Percentiles rank a stretch among this genome's conserved stretches.
phyloP scores from a whole-genome alignment of 345 rosid species.

The Aurinia saxatilis region DNA sequence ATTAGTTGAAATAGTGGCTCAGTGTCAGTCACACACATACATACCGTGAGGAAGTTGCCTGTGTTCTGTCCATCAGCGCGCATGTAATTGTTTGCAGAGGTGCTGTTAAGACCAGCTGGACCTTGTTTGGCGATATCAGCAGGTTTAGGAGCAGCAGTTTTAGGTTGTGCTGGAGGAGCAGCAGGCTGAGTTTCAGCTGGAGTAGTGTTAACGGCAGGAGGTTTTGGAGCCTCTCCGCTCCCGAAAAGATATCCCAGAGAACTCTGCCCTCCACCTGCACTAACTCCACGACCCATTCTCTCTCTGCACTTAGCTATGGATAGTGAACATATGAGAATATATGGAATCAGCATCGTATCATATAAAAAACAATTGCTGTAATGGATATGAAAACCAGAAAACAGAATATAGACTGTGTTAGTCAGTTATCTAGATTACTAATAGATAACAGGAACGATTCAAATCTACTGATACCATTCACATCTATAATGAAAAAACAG shows the following conservation, averaged over 20 bases:
- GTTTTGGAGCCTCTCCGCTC: conserved; percentile 54
- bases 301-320: background rate
- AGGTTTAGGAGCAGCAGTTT: conserved; percentile 25
- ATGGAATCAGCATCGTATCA: background rate
- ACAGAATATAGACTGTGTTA: background rate
- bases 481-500: background rate
- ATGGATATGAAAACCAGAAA: background rate
- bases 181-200: conserved; percentile 29
- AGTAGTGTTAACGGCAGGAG: conserved; percentile 23
- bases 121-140: conserved; percentile 35
- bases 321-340: background rate
- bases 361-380: background rate
- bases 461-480: background rate
- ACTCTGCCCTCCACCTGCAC: conserved; percentile 86
- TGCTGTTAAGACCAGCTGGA: conserved; percentile 66
- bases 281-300: conserved; percentile 78
- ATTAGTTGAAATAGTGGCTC: background rate
- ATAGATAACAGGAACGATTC: background rate
- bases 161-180: conserved; percentile 24
- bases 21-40: background rate
- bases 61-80: conserved; percentile 72
- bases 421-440: background rate
- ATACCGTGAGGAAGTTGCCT: conserved; percentile 72
- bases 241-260: conserved; percentile 81
- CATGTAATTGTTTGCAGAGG: conserved; percentile 53